Evolutionary conservation across 495 filamentous ascomycete genomes (phyloP), one percentile per base, ranked within the genome.

Genomic region (Xylona heveae): DNA sequence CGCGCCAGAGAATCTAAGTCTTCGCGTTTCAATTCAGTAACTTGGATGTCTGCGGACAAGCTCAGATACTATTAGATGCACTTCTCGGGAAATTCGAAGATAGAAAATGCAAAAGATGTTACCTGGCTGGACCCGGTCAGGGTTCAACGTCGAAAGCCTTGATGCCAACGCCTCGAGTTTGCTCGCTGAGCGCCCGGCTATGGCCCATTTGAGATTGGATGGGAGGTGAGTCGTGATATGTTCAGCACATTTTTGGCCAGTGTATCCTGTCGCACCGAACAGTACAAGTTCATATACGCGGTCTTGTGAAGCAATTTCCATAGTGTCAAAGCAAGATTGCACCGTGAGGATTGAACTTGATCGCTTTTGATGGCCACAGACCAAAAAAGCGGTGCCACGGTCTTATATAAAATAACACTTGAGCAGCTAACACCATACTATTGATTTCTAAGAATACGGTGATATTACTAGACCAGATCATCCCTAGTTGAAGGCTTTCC

Each of bases 241-340:
- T 48, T 92, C 71, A 25, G 73, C 76, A 22, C 67, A 72, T 18
- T 76, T 55, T 41, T 69, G 71, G 7, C 85, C 85, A 0, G 85
- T 95, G 52, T 91, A 92, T 14, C 85, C 85, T 41, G 68, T 68
- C 8, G 82, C 82, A 13, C 85, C 85, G 21, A 85, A 66, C 19
- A 95, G 57, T 12, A 92, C 61, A 30, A 93, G 38, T 42, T 93
- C 82, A 51, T 90, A 94, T 50, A 74, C 59, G 33, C 70, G 68
- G 44, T 49, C 43, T 17, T 47, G 43, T 22, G 52, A 30, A 5
- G 37, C 23, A 52, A 62, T 61, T 18, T 10, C 36, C 28, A n/a
- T n/a, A n/a, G n/a, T n/a, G n/a, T n/a, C n/a, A n/a, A n/a, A n/a
- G n/a, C n/a, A n/a, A n/a, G n/a, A n/a, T n/a, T n/a, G n/a, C n/a